Conservation (phyloP, 805 yeast genomes). For the Yarrowia divulgata region DNA sequence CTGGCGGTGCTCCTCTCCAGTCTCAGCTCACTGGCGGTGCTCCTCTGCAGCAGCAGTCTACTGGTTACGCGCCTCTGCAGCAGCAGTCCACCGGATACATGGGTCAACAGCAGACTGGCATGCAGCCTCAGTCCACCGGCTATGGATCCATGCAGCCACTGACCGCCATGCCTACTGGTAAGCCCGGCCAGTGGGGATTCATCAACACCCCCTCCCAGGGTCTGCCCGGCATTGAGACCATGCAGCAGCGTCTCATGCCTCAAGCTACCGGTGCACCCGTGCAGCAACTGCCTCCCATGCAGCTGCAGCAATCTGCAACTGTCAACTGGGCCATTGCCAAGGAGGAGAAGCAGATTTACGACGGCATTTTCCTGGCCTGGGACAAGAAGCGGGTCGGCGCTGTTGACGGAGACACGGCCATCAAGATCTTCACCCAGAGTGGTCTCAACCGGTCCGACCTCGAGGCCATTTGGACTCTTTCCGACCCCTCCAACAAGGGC, state of each 20-base stretch:
- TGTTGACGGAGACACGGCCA: conserved; percentile 81
- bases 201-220: conserved; percentile 73
- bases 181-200: conserved; percentile 84
- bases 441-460: conserved; percentile 86
- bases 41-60: conserved; percentile 52
- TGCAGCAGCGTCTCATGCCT: conserved; percentile 73
- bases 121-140: conserved; percentile 58
- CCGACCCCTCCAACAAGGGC: conserved; percentile 84
- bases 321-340: conserved; percentile 85
- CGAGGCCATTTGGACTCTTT: conserved; percentile 88
- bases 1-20: conserved; percentile 50
- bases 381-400: conserved; percentile 72
- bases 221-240: conserved; percentile 70
- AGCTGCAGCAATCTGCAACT: conserved; percentile 56
- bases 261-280: conserved; percentile 49
- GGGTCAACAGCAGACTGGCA: conserved; percentile 9
- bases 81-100: conserved; percentile 48
- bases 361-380: conserved; percentile 87
- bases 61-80: conserved; percentile 55
- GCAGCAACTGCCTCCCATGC: conserved; percentile 48
- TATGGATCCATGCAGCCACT: conserved; percentile 47
- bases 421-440: conserved; percentile 85
- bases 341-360: conserved; percentile 85
- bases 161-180: conserved; percentile 60
- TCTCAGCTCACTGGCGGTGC: conserved; percentile 59